Conservation (phyloP, 805 yeast species). For the Hanseniaspora meyeri region DNA sequence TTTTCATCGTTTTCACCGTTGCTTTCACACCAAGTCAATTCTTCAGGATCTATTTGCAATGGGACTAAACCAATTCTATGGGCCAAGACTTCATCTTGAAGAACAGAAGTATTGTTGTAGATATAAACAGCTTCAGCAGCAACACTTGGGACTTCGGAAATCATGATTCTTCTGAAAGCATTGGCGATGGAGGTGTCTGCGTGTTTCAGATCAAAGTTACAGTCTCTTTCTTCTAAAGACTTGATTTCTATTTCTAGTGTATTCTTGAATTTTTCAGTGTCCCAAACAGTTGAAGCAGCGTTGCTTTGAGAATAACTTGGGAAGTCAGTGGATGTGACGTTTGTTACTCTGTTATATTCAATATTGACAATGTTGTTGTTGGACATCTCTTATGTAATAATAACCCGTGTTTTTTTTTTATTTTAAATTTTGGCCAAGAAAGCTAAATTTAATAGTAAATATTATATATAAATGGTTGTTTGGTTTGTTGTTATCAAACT, state of each 20-base stretch:
- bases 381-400: not conserved
- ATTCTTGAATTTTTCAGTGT: constrained; percentile 63
- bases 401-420: not conserved
- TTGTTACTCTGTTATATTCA: constrained; percentile 82
- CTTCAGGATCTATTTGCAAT: constrained; percentile 80
- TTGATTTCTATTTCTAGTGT: constrained; percentile 55
- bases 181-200: constrained; percentile 88
- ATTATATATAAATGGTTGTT: not conserved
- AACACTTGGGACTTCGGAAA: constrained; percentile 89
- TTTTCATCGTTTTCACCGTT: constrained; percentile 46
- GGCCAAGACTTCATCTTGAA: constrained; percentile 93
- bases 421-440: not conserved
- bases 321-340: constrained; percentile 79
- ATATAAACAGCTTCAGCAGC: constrained; percentile 88
- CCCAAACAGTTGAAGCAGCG: constrained; percentile 64
- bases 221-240: constrained; percentile 51
- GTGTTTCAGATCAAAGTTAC: constrained; percentile 77
- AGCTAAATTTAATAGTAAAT: not conserved
- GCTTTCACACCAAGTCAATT: constrained; percentile 68
- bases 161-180: constrained; percentile 94
- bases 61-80: constrained; percentile 92
- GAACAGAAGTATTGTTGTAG: constrained; percentile 88
- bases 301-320: constrained; percentile 63
- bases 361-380: constrained; percentile 59
- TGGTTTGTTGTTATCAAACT: not conserved